Evolutionary conservation across 2,329 filamentous ascomycete genomes (phyloP), one percentile per base, ranked within the genome.

Genomic region (Celoporthe dispersa): DNA sequence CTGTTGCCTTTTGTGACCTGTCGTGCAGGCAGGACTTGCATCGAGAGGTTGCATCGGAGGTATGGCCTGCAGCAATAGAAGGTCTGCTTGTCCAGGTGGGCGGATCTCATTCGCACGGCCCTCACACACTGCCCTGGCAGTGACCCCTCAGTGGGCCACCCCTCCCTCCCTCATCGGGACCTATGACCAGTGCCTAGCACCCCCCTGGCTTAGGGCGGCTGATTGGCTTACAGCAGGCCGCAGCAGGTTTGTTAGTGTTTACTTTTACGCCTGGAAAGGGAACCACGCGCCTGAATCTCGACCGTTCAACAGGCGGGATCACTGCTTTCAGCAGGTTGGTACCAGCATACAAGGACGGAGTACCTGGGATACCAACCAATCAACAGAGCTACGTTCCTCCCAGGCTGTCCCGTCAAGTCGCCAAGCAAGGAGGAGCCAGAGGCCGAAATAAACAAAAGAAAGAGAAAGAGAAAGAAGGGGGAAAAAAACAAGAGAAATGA

Each of bases 81-180:
- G 57, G 31, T 22, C 19, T 61, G 57, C 57, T 12, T 39, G 59
- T 39, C 59, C 59, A 61, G 59, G 31, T 60, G 57, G 57, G 57
- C 33, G 57, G 35, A 39, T 19, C 60, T 63, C 60, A 63, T 63
- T 63, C 60, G 60, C 60, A 63, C 37, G 60, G n/a, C 57, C 57
- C 19, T 60, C 28, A 60, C 57, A 41, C 60, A 31, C 28, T 57
- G 53, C 25, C 53, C 53, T 19, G 25, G 53, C 25, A 28, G 37
- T 28, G 14, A 53, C 62, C 62, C 62, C 62, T 48, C 62, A 35
- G 62, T 64, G 62, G 62, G 31, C n/a, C 61, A 44, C 41, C 41
- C 41, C 16, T 12, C 41, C 16, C 16, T 44, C 16, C 41, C 19
- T n/a, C 44, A n/a, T 48, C 22, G 44, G 22, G 44, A 48, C 44